Conservation (phyloP, 306 rosid genomes). For the Citrullus colocynthis region DNA sequence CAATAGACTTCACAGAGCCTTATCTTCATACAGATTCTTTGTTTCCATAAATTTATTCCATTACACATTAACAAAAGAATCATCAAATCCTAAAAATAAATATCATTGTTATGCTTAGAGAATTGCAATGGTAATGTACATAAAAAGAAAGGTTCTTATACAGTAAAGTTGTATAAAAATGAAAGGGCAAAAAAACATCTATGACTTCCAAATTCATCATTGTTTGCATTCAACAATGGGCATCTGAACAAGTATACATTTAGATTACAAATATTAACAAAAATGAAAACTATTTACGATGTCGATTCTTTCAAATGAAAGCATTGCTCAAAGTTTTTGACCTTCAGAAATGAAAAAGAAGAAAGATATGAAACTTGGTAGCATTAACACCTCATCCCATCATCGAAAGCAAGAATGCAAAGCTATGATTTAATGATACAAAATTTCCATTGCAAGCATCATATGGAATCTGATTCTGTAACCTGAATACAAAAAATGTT, state of each 20-base stretch:
- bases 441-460: constrained; percentile 7
- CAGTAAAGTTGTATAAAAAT: background rate
- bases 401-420: background rate
- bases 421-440: constrained; percentile 2
- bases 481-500: background rate
- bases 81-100: background rate
- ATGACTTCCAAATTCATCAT: background rate
- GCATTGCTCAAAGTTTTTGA: background rate
- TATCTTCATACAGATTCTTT: background rate
- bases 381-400: constrained; percentile 1
- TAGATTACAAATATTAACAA: constrained; percentile 1
- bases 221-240: constrained; percentile 1
- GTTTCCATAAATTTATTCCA: background rate
- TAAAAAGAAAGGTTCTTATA: background rate
- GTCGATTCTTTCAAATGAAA: background rate
- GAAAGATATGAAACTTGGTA: background rate
- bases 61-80: background rate
- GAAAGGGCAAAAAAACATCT: background rate
- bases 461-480: background rate
- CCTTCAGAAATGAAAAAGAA: background rate
- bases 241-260: background rate
- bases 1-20: background rate
- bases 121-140: background rate
- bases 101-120: background rate
- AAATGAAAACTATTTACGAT: background rate